phyloP scores from a whole-genome alignment of 352 stramenopile genomes.

The Globisporangium abappressorium region DNA sequence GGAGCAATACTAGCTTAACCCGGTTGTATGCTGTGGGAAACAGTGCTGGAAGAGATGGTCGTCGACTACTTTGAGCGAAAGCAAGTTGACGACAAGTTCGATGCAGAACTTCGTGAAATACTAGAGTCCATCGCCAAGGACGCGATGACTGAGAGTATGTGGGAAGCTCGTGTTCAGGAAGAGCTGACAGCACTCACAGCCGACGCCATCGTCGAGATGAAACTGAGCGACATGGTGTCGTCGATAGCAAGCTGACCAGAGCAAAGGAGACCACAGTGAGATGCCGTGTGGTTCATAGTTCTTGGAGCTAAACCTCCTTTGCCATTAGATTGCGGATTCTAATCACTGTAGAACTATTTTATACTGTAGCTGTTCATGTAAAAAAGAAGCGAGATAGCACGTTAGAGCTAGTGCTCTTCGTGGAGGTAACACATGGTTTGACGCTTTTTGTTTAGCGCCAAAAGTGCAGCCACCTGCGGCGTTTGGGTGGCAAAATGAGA shows the following conservation, averaged over 20 bases:
- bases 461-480: too few species aligned
- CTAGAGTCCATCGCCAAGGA: neutral
- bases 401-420: too few species aligned
- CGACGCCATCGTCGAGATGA: slow-evolving; percentile 7
- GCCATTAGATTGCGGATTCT: too few species aligned
- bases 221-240: slow-evolving; percentile 5
- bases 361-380: too few species aligned
- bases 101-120: slow-evolving; percentile 8
- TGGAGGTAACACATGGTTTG: too few species aligned
- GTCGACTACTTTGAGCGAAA: slow-evolving; percentile 9
- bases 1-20: neutral
- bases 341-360: too few species aligned
- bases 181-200: slow-evolving; percentile 1
- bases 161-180: neutral
- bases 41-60: slow-evolving; percentile 5
- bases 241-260: slow-evolving; percentile 33
- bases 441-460: too few species aligned
- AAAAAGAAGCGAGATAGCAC: too few species aligned
- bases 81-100: neutral
- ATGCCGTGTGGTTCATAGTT: too few species aligned
- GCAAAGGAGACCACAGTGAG: too few species aligned
- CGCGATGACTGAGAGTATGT: neutral
- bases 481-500: too few species aligned
- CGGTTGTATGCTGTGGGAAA: neutral
- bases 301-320: too few species aligned